Evolutionary conservation across 1,284 basidiomycete species (phyloP), one percentile per base, ranked within the genome.

Genomic region (Microstroma glucosiphilum): DNA sequence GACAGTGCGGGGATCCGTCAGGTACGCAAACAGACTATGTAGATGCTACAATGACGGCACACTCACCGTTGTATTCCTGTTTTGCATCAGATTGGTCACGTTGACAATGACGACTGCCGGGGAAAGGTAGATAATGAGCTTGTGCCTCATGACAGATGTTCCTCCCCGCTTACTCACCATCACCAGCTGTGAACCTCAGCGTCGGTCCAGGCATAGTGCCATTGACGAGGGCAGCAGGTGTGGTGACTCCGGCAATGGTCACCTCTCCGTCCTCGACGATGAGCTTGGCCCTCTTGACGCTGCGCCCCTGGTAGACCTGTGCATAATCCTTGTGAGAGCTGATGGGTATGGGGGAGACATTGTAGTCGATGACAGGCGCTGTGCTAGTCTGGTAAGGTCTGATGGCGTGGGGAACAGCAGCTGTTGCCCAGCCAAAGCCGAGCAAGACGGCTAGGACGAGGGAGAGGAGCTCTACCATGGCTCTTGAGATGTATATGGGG

Each of bases 121-220:
- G 25, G 46, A 17, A 11, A 13, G 58, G 26, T 17, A 9, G 30
- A 37, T 4, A 9, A 9, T 37, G 30, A 37, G 30, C 30, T 37
- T 37, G n/a, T n/a, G 30, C 30, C 30, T 4, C 30, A 37, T 37
- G 30, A 19, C 42, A 58, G 42, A 3, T 23, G 30, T 2, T 48
- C 15, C 13, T 25, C 7, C 23, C 15, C 53, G 7, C 23, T 56
- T 4, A 15, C 17, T 19, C 37, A 26, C 13, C 30, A 42, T 40
- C 40, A 4, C 15, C 56, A 4, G 17, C 66, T 1, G 62, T 61
- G 1, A 69, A 71, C 11, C 73, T 67, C 17, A 76, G 57, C 4
- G 59, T 56, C 13, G 73, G 75, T 0, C 75, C 75, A 19, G 75
- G 75, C 0, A 56, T 59, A 17, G 70, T 63, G 1, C 62, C 61